phyloP scores from a whole-genome alignment of 352 stramenopile genomes.

The Globisporangium nagaii region DNA sequence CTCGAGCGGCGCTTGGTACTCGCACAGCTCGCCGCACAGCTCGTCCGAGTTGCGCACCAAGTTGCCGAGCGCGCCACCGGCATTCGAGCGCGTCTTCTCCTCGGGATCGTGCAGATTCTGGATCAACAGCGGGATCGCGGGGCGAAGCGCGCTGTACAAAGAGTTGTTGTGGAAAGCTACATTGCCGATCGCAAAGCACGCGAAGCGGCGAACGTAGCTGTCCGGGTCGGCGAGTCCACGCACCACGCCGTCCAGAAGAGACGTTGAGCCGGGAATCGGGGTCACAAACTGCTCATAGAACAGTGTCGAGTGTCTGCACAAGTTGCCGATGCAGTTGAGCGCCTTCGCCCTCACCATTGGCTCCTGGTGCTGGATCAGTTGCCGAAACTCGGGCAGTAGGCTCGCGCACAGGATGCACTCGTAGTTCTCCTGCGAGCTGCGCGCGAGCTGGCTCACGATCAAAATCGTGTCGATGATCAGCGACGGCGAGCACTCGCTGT shows the following conservation, averaged over 20 bases:
- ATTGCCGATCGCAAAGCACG: constrained; percentile 94
- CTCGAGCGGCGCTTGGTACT: constrained; percentile 43
- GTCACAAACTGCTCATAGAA: constrained; percentile 78
- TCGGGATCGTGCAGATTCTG: constrained; percentile 70
- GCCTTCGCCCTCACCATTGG: constrained; percentile 81
- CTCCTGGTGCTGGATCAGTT: constrained; percentile 56
- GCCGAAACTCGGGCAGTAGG: constrained; percentile 46
- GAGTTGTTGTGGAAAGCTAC: constrained; percentile 85
- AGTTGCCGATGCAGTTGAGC: constrained; percentile 91
- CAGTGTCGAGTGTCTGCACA: constrained; percentile 86
- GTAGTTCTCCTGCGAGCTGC: constrained; percentile 74
- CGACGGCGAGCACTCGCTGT: constrained; percentile 33
- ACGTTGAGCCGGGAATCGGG: constrained; percentile 11
- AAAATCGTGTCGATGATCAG: constrained; percentile 78
- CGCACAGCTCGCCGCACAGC: constrained; percentile 69
- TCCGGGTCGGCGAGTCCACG: constrained; percentile 54
- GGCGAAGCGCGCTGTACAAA: constrained; percentile 68
- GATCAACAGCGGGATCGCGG: constrained; percentile 59
- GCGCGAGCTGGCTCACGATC: constrained; percentile 85
- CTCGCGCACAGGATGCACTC: constrained; percentile 43
- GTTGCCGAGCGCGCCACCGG: constrained; percentile 88
- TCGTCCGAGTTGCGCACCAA: constrained; percentile 86
- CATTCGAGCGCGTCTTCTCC: constrained; percentile 91
- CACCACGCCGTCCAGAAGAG: constrained; percentile 62
- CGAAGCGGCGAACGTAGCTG: constrained; percentile 86